A percentile compares a stretch with the other conserved stretches of the same genome.
Conservation (phyloP, 2,329 filamentous ascomycete species). For the Aspergillus calidoustus region DNA sequence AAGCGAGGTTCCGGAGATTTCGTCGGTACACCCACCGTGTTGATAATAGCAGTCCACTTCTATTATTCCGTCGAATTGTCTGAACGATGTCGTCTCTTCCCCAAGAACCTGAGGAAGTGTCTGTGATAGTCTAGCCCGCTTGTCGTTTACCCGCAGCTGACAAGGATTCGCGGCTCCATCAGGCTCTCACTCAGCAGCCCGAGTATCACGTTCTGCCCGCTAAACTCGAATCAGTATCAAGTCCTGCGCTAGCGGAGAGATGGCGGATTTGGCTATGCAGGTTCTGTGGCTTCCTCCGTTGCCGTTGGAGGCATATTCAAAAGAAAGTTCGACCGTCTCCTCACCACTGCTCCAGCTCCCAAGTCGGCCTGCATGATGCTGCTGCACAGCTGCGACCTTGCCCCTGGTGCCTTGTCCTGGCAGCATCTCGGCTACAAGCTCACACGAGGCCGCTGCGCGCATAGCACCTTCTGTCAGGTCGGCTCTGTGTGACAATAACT, state of each 20-base stretch:
- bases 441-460: slow-evolving; percentile 4
- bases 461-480: slow-evolving; percentile 9
- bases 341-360: slow-evolving; percentile 9
- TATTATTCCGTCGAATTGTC: slow-evolving; percentile 7
- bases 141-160: slow-evolving; percentile 8
- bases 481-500: slow-evolving; percentile 4
- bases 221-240: slow-evolving; percentile 19
- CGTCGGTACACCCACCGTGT: background rate
- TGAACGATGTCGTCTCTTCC: background rate
- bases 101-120: background rate
- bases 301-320: slow-evolving; percentile 1
- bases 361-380: background rate
- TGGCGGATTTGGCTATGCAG: slow-evolving; percentile 8
- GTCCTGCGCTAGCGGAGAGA: slow-evolving; percentile 11
- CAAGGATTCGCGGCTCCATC: slow-evolving; percentile 15
- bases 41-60: background rate
- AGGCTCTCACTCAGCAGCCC: slow-evolving; percentile 1
- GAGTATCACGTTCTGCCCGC: slow-evolving; percentile 5
- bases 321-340: slow-evolving; percentile 16
- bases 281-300: slow-evolving; percentile 10
- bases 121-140: background rate
- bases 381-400: slow-evolving; percentile 14
- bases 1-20: slow-evolving; percentile 2
- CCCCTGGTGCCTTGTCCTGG: slow-evolving; percentile 20
- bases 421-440: background rate